A percentile compares a stretch with the other conserved stretches of the same genome.
Conservation (phyloP, 352 stramenopile species). For the Phytophthora ohioensis region DNA sequence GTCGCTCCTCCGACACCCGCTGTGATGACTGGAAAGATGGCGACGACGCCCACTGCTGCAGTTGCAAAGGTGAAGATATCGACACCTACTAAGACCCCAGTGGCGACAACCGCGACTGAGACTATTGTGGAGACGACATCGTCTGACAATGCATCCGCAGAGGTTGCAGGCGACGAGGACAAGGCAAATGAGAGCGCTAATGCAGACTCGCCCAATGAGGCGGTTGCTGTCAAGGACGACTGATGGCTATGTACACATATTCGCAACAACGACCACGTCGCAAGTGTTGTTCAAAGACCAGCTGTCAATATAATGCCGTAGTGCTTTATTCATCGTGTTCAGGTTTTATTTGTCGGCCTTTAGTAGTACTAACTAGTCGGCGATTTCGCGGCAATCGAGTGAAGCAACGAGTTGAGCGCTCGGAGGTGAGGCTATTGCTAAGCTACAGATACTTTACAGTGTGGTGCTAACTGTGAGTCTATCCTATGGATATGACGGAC, state of each 20-base stretch:
- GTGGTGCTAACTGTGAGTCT: no score
- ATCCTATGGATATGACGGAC: no score
- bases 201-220: conserved; percentile 1
- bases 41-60: conserved; percentile 27
- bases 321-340: not conserved
- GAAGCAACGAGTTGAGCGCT: no score
- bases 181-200: conserved; percentile 3
- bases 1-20: conserved; percentile 27
- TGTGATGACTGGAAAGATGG: conserved; percentile 20
- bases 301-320: conserved; percentile 7
- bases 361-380: not conserved
- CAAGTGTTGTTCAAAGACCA: not conserved
- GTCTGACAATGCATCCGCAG: not conserved
- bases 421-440: no score
- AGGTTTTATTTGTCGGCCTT: not conserved
- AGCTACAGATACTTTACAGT: no score
- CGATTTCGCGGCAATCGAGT: no score
- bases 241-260: conserved; percentile 30
- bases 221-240: conserved; percentile 14
- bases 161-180: not conserved
- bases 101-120: not conserved
- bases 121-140: not conserved
- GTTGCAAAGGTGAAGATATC: conserved; percentile 6
- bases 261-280: not conserved
- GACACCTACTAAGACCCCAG: conserved; percentile 1